Percentiles rank a stretch among this genome's conserved stretches.
These are phyloP conservation scores for Chrysochromulina parva DNA, from an alignment of 78 protist genomes.

Conservation along the genomic window DNA sequence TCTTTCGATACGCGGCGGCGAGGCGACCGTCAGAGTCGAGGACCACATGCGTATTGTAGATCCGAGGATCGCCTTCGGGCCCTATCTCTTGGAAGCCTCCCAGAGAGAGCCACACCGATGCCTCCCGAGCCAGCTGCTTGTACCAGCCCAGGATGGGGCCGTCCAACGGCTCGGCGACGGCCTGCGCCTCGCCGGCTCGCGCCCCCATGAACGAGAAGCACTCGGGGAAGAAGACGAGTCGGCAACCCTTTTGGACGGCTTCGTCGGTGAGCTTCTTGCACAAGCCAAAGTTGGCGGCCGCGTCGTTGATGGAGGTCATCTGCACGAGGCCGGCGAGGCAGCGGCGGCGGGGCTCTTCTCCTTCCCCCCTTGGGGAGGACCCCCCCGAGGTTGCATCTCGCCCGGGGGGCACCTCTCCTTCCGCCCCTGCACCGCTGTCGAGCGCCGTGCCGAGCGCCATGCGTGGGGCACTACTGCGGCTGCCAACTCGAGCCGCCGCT, in stretches of 20 bases:
- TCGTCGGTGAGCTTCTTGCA: not conserved
- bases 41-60: slow-evolving; percentile 53
- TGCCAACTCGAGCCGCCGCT: too few species aligned
- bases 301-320: not conserved
- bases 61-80: not conserved
- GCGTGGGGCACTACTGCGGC: too few species aligned
- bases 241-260: not conserved
- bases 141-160: slow-evolving; percentile 2
- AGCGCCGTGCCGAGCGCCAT: too few species aligned
- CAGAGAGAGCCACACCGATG: slow-evolving; percentile 50
- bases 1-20: slow-evolving; percentile 51
- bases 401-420: too few species aligned
- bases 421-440: too few species aligned
- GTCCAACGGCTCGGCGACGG: slow-evolving; percentile 14
- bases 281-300: not conserved
- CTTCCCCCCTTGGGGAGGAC: too few species aligned
- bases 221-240: slow-evolving; percentile 63
- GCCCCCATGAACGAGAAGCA: slow-evolving; percentile 37
- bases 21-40: slow-evolving; percentile 45
- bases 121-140: slow-evolving; percentile 19
- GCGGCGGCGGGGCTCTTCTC: not conserved
- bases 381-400: too few species aligned
- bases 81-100: slow-evolving; percentile 63
- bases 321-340: not conserved
- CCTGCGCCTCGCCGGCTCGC: not conserved